A percentile compares a stretch with the other conserved stretches of the same genome.
Evolutionary conservation across 306 rosid genomes (phyloP).

Genomic region (Vigna angularis): DNA sequence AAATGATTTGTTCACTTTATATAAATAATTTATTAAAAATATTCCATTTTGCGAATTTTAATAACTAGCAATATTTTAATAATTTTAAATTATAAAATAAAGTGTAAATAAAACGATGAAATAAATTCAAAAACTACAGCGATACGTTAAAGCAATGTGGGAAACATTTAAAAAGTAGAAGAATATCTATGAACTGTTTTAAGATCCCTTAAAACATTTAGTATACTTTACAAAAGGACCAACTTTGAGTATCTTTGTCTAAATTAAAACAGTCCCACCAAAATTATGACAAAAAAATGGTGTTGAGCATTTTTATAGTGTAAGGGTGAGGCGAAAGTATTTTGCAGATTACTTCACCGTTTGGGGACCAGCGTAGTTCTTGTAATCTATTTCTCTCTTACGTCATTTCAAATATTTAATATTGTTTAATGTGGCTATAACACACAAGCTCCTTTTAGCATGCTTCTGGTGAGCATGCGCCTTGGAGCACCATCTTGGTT

Average conservation of each 20-base stretch:
- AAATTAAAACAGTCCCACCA: conserved; percentile 18
- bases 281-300: conserved; percentile 1
- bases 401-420: conserved; percentile 29
- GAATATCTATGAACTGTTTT: too few relatives aligned
- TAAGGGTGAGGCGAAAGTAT: background rate
- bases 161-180: too few relatives aligned
- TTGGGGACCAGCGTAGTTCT: background rate
- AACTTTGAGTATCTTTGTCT: conserved; percentile 17
- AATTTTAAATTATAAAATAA: too few relatives aligned
- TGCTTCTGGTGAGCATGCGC: conserved; percentile 46
- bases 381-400: conserved; percentile 10
- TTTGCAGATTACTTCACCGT: conserved; percentile 5
- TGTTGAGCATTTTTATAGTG: conserved; percentile 14
- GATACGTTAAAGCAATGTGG: too few relatives aligned
- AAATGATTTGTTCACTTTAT: too few relatives aligned
- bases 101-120: too few relatives aligned
- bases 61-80: too few relatives aligned
- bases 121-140: too few relatives aligned
- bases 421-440: background rate
- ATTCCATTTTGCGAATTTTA: too few relatives aligned
- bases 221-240: background rate
- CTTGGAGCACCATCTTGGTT: conserved; percentile 38
- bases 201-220: background rate
- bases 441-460: conserved; percentile 26
- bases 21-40: too few relatives aligned